Evolutionary conservation across 1,284 basidiomycete species (phyloP), one percentile per base, ranked within the genome.

Genomic region (Wallemia ichthyophaga): DNA sequence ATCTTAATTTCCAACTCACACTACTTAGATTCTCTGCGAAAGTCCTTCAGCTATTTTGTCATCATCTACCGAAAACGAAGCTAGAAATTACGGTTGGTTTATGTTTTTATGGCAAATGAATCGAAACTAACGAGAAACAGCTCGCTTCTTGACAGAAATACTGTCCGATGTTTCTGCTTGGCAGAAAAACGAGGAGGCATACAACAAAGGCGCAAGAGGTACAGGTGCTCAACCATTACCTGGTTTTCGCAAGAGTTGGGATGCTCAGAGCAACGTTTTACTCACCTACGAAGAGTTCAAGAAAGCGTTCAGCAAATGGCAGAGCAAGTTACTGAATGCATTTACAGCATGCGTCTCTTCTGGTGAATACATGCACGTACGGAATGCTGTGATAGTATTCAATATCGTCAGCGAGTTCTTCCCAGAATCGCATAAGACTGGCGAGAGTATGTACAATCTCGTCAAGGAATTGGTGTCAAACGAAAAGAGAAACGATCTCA

Each of bases 51-150:
- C 82, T 7, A 77, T 89, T 11, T 75, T 96, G 25, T 95, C 91
- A 68, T 83, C 85, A 1, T 91, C 86, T 65, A 94, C 88, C 59
- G 92, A 94, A 72, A 87, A 85, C 65, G 92, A 99, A 71, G 89
- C 89, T 5, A 79, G 83, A 60, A 98, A 95, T 70, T 91, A 91
- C 66, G 89, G 87, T 84, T 65, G 57, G 73, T 66, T 54, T 1
- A 1, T 15, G 1, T 27, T 56, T 26, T 58, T 19, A 28, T 15
- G 33, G 21, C 57, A 37, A 31, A 7, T n/a, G n/a, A 17, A 31
- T 25, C 25, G 55, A 3, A 21, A 48, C 37, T 48, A 21, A 48
- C 37, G 19, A 1, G 23, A 21, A 32, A 5, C 57, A 66, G 65
- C 62, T 19, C 65, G 65, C 33, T 62, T 59, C 19, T 59, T 59